Evolutionary conservation across 2,329 filamentous ascomycete species (phyloP).

Genomic region (Onygenales sp.): DNA sequence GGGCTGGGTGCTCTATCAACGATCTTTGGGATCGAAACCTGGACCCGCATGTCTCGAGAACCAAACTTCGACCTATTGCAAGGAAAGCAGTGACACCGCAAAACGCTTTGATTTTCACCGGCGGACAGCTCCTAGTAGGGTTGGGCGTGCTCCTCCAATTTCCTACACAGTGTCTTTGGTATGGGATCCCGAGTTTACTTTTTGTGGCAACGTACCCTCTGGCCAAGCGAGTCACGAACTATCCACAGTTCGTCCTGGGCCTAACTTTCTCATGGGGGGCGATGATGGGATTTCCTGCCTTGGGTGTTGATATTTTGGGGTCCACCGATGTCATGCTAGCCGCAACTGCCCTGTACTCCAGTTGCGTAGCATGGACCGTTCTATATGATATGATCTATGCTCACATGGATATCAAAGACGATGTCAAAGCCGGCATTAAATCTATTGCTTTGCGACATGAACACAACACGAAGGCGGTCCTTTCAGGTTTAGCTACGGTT

Average conservation of each 20-base stretch:
- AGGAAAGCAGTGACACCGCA: constrained; percentile 40
- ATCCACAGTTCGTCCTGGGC: constrained; percentile 43
- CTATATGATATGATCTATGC: constrained; percentile 45
- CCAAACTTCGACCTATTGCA: constrained; percentile 42
- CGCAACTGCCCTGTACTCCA: constrained; percentile 35
- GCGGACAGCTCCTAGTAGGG: constrained; percentile 32
- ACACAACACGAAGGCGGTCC: constrained; percentile 36
- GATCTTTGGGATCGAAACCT: constrained; percentile 46
- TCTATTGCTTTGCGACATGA: constrained; percentile 42
- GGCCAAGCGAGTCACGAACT: constrained; percentile 44
- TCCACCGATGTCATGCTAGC: constrained; percentile 27
- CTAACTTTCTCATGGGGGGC: constrained; percentile 43
- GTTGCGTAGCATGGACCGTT: constrained; percentile 40
- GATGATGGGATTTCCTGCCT: constrained; percentile 38
- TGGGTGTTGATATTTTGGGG: constrained; percentile 36
- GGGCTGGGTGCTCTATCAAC: constrained; percentile 47
- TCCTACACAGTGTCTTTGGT: constrained; percentile 32
- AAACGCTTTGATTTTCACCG: constrained; percentile 36
- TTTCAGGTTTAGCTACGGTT: constrained; percentile 30
- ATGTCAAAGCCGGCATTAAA: constrained; percentile 41
- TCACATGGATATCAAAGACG: constrained; percentile 43
- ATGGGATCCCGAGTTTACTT: constrained; percentile 34
- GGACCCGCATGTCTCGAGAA: constrained; percentile 44
- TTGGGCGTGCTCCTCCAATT: constrained; percentile 35
- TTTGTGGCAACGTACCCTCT: constrained; percentile 41